These are phyloP conservation scores for Bacterosira constricta DNA, from an alignment of 108 stramenopile genomes.

Conservation along the genomic window DNA sequence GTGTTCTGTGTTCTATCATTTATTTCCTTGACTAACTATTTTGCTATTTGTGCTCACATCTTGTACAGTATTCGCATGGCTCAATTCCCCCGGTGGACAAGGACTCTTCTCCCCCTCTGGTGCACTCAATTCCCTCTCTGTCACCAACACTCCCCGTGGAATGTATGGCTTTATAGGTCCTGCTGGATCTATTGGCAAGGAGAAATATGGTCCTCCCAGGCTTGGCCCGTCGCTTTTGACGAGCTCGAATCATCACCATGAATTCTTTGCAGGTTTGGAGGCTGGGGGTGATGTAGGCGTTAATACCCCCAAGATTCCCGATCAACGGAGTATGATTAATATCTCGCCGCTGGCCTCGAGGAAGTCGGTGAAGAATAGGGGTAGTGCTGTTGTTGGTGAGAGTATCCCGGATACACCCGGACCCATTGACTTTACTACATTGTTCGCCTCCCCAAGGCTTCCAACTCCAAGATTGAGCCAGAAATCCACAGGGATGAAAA, in stretches of 20 bases:
- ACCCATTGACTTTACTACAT: constrained; percentile 71
- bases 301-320: constrained; percentile 24
- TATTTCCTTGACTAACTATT: not conserved
- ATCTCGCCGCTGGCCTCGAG: constrained; percentile 79
- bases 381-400: not conserved
- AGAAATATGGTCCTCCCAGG: constrained; percentile 47
- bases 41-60: not conserved
- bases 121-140: constrained; percentile 52
- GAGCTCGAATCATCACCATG: constrained; percentile 51
- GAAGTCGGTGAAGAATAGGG: constrained; percentile 22
- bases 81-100: constrained; percentile 77
- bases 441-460: constrained; percentile 70
- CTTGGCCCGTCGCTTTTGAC: constrained; percentile 49
- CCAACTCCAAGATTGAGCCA: constrained; percentile 2
- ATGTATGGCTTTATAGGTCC: constrained; percentile 48
- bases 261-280: constrained; percentile 57
- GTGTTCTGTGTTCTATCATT: no score
- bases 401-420: constrained; percentile 51
- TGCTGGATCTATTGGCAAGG: not conserved
- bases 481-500: constrained; percentile 2
- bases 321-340: constrained; percentile 71
- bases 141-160: constrained; percentile 72
- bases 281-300: constrained; percentile 43
- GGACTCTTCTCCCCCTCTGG: constrained; percentile 82
- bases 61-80: constrained; percentile 72